Percentiles rank a stretch among this genome's conserved stretches.
Conservation (phyloP, 2,329 filamentous ascomycete species). For the Rachicladosporium sp. region DNA sequence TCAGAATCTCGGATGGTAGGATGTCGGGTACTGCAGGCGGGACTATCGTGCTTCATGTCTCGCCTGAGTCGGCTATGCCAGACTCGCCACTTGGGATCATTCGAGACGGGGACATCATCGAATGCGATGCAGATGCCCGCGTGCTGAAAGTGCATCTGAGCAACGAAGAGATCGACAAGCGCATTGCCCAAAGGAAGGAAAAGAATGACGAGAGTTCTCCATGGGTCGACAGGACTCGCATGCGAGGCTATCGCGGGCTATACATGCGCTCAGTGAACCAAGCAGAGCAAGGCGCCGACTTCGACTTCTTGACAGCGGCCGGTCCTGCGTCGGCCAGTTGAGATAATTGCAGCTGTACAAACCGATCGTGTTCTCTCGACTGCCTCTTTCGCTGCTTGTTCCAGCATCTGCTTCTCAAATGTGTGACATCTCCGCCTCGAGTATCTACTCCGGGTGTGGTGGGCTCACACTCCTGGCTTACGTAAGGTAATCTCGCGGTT, state of each 20-base stretch:
- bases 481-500: no score
- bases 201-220: no score
- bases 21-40: conserved; percentile 46
- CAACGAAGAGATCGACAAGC: conserved; percentile 28
- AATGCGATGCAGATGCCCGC: conserved; percentile 32
- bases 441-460: no score
- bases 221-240: conserved; percentile 17
- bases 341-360: no score
- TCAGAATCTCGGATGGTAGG: conserved; percentile 41
- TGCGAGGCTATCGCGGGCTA: conserved; percentile 46
- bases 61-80: conserved; percentile 37
- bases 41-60: conserved; percentile 42
- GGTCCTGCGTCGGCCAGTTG: conserved; percentile 1
- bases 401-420: no score
- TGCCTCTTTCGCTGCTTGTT: no score
- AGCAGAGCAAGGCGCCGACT: conserved; percentile 47
- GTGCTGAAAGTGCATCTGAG: conserved; percentile 30
- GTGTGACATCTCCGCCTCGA: no score
- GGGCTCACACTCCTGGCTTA: no score
- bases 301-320: conserved; percentile 43
- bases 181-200: conserved; percentile 24
- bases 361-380: no score
- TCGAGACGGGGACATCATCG: conserved; percentile 36
- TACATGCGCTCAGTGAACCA: conserved; percentile 51
- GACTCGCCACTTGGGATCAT: conserved; percentile 38